These are phyloP conservation scores for Luffa aegyptiaca DNA, from an alignment of 306 rosid species.

Conservation along the genomic window DNA sequence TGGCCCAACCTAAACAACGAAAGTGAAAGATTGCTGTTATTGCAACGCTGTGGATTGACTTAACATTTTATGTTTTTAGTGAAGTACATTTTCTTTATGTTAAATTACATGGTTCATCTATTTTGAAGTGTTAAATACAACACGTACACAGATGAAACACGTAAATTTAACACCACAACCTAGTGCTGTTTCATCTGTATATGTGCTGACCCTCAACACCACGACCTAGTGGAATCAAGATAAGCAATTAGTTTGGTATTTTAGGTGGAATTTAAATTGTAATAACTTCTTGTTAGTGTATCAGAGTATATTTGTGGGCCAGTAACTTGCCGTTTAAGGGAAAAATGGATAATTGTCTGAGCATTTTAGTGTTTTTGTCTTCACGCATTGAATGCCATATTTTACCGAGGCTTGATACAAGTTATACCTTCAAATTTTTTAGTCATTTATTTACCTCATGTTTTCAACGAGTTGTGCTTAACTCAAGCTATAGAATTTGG, in stretches of 20 bases:
- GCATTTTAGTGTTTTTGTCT: neutral
- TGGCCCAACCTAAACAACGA: neutral
- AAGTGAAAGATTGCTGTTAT: neutral
- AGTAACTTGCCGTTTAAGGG: neutral
- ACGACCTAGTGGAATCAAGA: neutral
- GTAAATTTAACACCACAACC: neutral
- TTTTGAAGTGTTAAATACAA: neutral
- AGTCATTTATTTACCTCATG: neutral
- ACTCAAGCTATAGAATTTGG: constrained; percentile 26
- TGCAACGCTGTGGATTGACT: neutral
- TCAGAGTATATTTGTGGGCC: neutral
- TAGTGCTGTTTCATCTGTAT: neutral
- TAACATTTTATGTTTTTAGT: neutral
- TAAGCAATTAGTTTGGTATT: neutral
- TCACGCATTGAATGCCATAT: neutral
- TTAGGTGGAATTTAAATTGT: neutral
- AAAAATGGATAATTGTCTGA: neutral
- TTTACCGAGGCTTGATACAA: neutral
- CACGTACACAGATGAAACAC: neutral
- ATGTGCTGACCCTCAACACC: neutral
- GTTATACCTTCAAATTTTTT: neutral
- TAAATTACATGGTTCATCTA: neutral
- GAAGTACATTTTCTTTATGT: neutral
- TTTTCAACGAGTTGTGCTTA: constrained; percentile 2
- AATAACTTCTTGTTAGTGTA: neutral